A percentile compares a stretch with the other conserved stretches of the same genome.
Evolutionary conservation across 164 flowering plant species (phyloP).

Genomic region (Berberis thunbergii): DNA sequence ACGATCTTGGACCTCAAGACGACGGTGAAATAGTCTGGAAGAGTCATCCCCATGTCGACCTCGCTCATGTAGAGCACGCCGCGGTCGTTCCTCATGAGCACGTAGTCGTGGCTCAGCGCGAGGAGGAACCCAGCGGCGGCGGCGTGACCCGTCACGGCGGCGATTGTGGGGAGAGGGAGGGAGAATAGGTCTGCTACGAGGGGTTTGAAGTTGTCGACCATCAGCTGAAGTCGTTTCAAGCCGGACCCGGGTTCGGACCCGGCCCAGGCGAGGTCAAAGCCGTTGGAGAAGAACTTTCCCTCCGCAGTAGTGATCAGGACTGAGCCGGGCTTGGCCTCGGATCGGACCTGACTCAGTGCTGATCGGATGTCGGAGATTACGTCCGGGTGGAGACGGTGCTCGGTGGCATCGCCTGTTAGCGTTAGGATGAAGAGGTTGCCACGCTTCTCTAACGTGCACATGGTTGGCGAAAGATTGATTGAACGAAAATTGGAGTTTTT

Average conservation of each 20-base stretch:
- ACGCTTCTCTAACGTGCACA: conserved; percentile 40
- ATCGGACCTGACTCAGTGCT: conserved; percentile 22
- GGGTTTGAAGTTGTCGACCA: conserved; percentile 16
- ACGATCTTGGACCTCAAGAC: conserved; percentile 36
- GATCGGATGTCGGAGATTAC: conserved; percentile 28
- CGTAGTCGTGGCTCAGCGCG: conserved; percentile 66
- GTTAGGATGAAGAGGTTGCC: conserved; percentile 43
- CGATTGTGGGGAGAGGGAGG: conserved; percentile 82
- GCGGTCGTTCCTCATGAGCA: conserved; percentile 60
- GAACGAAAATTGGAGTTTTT: no score
- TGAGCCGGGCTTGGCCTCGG: conserved; percentile 33
- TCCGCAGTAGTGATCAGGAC: conserved; percentile 60
- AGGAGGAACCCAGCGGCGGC: conserved; percentile 60
- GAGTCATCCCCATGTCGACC: conserved; percentile 41
- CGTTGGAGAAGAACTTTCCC: conserved; percentile 85
- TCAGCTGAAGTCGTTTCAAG: conserved; percentile 12
- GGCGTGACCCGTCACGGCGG: conserved; percentile 81
- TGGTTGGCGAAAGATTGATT: neutral
- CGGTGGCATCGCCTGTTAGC: conserved; percentile 32
- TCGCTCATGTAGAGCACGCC: conserved; percentile 85
- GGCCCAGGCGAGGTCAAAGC: conserved; percentile 66
- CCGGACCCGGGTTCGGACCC: conserved; percentile 8
- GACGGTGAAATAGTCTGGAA: conserved; percentile 18
- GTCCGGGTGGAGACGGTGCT: conserved; percentile 41
- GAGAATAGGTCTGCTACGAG: conserved; percentile 43